These are phyloP conservation scores for Voacanga thouarsii DNA, from an alignment of 257 asterid genomes.

Conservation along the genomic window DNA sequence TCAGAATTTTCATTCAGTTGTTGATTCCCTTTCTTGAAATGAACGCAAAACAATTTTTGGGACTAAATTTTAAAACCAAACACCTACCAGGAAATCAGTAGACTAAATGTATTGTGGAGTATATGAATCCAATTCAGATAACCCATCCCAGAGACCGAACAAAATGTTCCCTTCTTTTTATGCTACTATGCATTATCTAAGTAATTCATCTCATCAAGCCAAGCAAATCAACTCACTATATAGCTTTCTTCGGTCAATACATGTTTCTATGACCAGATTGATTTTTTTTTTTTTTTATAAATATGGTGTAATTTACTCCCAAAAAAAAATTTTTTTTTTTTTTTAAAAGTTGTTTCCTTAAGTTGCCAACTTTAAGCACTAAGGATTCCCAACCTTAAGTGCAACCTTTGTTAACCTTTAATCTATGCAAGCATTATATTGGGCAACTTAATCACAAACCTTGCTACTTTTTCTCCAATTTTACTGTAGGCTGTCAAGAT, in stretches of 20 bases:
- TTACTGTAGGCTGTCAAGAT: constrained; percentile 60
- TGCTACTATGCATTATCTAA: background rate
- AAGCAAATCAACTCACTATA: background rate
- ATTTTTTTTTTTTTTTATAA: background rate
- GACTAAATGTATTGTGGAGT: background rate
- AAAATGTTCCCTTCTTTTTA: background rate
- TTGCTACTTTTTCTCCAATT: constrained; percentile 72
- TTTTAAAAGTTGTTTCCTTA: background rate
- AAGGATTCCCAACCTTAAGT: background rate
- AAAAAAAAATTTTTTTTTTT: too few relatives aligned
- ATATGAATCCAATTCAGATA: background rate
- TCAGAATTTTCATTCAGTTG: background rate
- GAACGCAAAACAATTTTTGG: background rate
- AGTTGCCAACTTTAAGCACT: background rate
- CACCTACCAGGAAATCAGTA: background rate
- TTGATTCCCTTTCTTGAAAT: background rate
- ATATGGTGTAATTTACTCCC: too few relatives aligned
- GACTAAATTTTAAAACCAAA: background rate
- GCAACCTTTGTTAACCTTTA: background rate
- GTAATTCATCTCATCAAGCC: background rate
- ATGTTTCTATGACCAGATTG: background rate
- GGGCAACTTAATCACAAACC: constrained; percentile 41
- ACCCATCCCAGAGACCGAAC: background rate
- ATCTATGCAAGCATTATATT: background rate
- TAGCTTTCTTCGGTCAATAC: background rate